Conservation (phyloP, 345 rosid genomes). For the Arabidopsis arenosa region DNA sequence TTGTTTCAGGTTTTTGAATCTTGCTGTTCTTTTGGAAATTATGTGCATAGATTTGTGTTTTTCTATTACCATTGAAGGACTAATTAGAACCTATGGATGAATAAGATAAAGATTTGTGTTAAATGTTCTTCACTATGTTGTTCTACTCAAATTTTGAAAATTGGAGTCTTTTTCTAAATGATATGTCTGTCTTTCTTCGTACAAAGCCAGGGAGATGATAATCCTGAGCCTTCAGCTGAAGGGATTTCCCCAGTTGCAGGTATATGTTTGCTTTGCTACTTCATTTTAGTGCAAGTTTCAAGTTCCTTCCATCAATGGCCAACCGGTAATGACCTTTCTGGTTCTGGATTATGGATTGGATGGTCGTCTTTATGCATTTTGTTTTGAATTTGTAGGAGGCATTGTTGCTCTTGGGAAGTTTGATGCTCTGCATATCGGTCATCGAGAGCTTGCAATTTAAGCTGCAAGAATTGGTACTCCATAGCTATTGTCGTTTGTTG, state of each 20-base stretch:
- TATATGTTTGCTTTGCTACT: conserved; percentile 34
- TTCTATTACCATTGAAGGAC: not conserved
- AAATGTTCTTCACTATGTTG: not conserved
- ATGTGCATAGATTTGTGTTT: not conserved
- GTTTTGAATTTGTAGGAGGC: conserved; percentile 58
- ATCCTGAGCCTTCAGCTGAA: conserved; percentile 50
- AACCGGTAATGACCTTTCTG: not conserved
- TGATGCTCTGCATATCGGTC: conserved; percentile 88
- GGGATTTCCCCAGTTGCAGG: conserved; percentile 66
- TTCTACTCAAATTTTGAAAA: not conserved
- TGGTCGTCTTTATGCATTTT: not conserved
- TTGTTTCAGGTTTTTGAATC: conserved; percentile 54
- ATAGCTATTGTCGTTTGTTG: conserved; percentile 75
- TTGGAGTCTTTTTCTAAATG: conserved; percentile 40
- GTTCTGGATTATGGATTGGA: not conserved
- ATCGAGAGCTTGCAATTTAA: conserved; percentile 84
- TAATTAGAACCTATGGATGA: not conserved
- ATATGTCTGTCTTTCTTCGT: conserved; percentile 35
- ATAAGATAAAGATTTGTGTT: not conserved
- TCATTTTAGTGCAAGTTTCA: not conserved
- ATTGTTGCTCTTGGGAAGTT: conserved; percentile 88
- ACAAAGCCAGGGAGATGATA: conserved; percentile 65
- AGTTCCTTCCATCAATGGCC: not conserved
- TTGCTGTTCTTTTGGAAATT: not conserved
- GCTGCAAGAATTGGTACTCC: conserved; percentile 84